Percentiles rank a stretch among this genome's conserved stretches.
Evolutionary conservation across 2,329 filamentous ascomycete species (phyloP).

Genomic region (Dothiorella sarmentorum): DNA sequence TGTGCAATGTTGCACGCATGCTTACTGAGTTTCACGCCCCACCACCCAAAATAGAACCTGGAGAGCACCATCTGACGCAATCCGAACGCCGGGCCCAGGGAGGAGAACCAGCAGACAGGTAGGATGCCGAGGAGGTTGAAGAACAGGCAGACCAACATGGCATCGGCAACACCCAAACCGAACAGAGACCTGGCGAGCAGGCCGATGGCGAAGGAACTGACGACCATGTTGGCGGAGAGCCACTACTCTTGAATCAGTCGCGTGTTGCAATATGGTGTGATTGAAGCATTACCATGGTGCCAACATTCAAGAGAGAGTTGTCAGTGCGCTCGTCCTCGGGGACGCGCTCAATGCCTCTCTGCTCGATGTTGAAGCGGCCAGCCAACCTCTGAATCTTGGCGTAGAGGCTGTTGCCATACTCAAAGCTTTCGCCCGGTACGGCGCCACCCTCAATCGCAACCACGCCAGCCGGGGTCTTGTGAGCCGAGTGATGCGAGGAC

Average conservation of each 20-base stretch:
- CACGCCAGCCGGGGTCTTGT: constrained; percentile 15
- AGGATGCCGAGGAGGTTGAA: constrained; percentile 71
- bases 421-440: constrained; percentile 58
- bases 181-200: constrained; percentile 68
- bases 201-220: constrained; percentile 73
- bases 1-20: constrained; percentile 19
- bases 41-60: constrained; percentile 72
- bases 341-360: constrained; percentile 72
- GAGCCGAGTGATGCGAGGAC: constrained; percentile 22
- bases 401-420: constrained; percentile 53
- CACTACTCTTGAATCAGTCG: constrained; percentile 48
- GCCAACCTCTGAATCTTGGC: constrained; percentile 62
- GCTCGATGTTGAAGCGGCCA: constrained; percentile 65
- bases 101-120: constrained; percentile 73
- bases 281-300: constrained; percentile 61
- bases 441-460: constrained; percentile 43
- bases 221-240: constrained; percentile 75
- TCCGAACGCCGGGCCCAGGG: constrained; percentile 70
- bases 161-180: constrained; percentile 68
- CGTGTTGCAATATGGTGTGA: neutral
- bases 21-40: constrained; percentile 64
- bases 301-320: constrained; percentile 61
- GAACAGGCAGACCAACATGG: constrained; percentile 68
- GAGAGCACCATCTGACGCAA: constrained; percentile 78
- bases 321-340: constrained; percentile 67